A percentile compares a stretch with the other conserved stretches of the same genome.
These are phyloP conservation scores for Penicilliopsis zonata DNA, from an alignment of 495 filamentous ascomycete species.

Conservation along the genomic window DNA sequence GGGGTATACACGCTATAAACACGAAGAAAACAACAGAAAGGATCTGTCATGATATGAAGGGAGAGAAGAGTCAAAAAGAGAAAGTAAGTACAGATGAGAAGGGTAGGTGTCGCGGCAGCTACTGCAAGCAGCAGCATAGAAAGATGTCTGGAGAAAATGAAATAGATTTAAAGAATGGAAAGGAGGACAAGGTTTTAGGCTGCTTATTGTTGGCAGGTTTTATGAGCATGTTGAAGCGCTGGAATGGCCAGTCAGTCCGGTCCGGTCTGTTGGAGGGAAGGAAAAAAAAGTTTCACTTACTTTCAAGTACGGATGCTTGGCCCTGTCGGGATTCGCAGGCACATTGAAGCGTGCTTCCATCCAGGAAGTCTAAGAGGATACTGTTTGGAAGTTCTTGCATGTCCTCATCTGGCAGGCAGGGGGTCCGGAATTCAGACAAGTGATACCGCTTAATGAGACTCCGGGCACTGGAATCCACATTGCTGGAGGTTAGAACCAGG, in stretches of 20 bases:
- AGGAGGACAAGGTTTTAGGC: conserved; percentile 5
- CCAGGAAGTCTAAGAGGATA: conserved; percentile 70
- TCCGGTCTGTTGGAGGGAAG: background rate
- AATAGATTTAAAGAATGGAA: no score
- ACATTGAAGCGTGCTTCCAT: conserved; percentile 74
- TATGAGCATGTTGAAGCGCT: conserved; percentile 12
- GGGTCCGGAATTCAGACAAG: conserved; percentile 64
- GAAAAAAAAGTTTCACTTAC: conserved; percentile 40
- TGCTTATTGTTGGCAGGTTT: conserved; percentile 5
- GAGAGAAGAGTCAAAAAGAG: background rate
- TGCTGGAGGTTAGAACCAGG: conserved; percentile 54
- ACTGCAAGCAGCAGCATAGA: background rate
- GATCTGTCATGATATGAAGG: no score
- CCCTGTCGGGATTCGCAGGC: conserved; percentile 69
- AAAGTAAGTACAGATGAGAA: background rate
- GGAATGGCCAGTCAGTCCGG: conserved; percentile 6
- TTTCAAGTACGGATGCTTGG: conserved; percentile 53
- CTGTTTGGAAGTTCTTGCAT: conserved; percentile 80
- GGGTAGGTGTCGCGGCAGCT: background rate
- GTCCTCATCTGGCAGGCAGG: conserved; percentile 76
- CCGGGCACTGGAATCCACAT: conserved; percentile 29
- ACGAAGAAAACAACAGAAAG: no score
- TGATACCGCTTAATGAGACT: conserved; percentile 63
- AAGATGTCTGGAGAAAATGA: conserved; percentile 2
- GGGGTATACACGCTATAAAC: conserved; percentile 1